These are phyloP conservation scores for Bathelium albidoporum DNA, from an alignment of 495 filamentous ascomycete genomes.

Conservation along the genomic window DNA sequence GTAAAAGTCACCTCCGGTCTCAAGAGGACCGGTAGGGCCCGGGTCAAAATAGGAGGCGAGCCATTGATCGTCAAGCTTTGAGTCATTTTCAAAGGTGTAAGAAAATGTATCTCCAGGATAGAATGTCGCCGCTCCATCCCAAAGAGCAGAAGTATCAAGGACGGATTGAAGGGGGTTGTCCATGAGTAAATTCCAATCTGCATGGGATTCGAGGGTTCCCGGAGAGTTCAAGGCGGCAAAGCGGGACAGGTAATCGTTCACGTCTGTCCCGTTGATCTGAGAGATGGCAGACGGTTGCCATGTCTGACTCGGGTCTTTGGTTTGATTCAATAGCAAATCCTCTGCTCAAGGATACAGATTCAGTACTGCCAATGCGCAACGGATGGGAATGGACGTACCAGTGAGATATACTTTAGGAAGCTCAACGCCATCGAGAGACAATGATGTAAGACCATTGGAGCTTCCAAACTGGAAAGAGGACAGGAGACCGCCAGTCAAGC, in stretches of 20 bases:
- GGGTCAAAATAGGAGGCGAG: conserved; percentile 30
- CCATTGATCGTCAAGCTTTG: conserved; percentile 23
- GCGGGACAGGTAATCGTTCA: conserved; percentile 30
- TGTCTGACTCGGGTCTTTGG: conserved; percentile 7
- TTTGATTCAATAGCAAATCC: conserved; percentile 6
- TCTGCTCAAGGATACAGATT: conserved; percentile 4
- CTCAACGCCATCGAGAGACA: conserved; percentile 40
- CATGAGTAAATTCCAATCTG: conserved; percentile 45
- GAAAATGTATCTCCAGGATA: conserved; percentile 38
- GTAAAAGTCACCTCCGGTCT: conserved; percentile 40
- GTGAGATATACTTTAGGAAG: conserved; percentile 37
- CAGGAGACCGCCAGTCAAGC: conserved; percentile 32
- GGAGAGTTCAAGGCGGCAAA: conserved; percentile 33
- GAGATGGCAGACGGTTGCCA: conserved; percentile 33
- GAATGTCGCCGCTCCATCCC: conserved; percentile 32
- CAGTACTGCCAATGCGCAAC: background rate
- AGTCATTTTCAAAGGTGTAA: conserved; percentile 35
- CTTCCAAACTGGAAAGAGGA: conserved; percentile 38
- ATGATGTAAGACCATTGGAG: conserved; percentile 34
- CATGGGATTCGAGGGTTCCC: conserved; percentile 37
- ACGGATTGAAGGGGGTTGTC: conserved; percentile 35
- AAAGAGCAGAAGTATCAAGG: conserved; percentile 28
- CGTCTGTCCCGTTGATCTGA: conserved; percentile 37
- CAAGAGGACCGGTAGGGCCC: conserved; percentile 31
- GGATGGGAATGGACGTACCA: conserved; percentile 14